Evolutionary conservation across 1,284 basidiomycete species (phyloP).

Genomic region (Sphagnurus paluster): DNA sequence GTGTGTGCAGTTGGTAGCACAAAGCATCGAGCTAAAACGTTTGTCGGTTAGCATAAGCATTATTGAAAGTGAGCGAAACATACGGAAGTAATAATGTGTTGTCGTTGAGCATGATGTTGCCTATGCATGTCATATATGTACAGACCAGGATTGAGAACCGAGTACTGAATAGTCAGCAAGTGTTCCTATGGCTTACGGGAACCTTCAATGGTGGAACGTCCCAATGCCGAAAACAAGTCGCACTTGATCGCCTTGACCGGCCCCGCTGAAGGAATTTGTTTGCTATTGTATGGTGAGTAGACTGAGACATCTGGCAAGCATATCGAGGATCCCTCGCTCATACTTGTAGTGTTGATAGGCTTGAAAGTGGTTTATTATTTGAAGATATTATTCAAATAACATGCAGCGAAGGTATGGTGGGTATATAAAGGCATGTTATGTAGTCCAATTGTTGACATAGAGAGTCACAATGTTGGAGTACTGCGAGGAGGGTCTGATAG

Average conservation of each 20-base stretch:
- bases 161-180: conserved; percentile 3
- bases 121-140: conserved; percentile 65
- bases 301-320: conserved; percentile 5
- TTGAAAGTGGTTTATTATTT: too few relatives aligned
- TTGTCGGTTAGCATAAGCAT: conserved; percentile 5
- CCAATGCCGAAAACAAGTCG: too few relatives aligned
- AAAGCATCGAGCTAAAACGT: conserved; percentile 60
- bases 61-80: conserved; percentile 31
- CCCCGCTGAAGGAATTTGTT: conserved; percentile 6
- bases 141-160: background rate
- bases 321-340: too few relatives aligned
- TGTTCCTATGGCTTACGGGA: background rate
- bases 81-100: conserved; percentile 74
- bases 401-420: too few relatives aligned
- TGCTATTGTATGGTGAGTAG: conserved; percentile 13
- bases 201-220: too few relatives aligned
- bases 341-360: too few relatives aligned
- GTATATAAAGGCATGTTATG: too few relatives aligned
- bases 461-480: background rate
- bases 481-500: conserved; percentile 9
- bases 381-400: too few relatives aligned
- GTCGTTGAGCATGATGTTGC: conserved; percentile 70
- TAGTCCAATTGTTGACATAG: too few relatives aligned
- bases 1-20: conserved; percentile 67
- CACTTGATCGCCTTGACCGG: too few relatives aligned